Percentiles rank a stretch among this genome's conserved stretches.
Evolutionary conservation across 2,329 filamentous ascomycete species (phyloP).

Genomic region (Cytospora paraplurivora): DNA sequence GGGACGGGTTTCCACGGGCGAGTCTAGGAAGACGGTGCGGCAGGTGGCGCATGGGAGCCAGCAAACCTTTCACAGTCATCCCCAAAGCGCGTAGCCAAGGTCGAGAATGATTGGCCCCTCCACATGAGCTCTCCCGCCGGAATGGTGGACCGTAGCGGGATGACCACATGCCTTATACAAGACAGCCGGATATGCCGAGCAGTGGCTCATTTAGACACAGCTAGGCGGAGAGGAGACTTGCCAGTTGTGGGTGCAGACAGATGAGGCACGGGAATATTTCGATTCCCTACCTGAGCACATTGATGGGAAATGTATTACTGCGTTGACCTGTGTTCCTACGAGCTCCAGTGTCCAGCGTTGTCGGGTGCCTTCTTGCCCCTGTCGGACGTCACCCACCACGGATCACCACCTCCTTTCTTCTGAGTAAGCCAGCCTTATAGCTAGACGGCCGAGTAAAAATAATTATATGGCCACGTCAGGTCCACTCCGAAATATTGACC

Average conservation of each 20-base stretch:
- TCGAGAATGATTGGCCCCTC: conserved; percentile 7
- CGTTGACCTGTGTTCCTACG: neutral
- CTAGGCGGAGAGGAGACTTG: conserved; percentile 5
- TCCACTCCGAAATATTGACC: neutral
- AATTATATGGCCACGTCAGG: neutral
- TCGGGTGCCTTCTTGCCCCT: neutral
- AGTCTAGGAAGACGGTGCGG: conserved; percentile 11
- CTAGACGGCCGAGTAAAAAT: neutral
- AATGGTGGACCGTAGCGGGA: conserved; percentile 2
- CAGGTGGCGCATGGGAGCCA: conserved; percentile 17
- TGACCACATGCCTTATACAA: conserved; percentile 14
- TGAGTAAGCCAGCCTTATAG: neutral
- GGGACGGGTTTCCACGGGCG: conserved; percentile 16
- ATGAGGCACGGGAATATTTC: neutral
- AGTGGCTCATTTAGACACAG: conserved; percentile 27
- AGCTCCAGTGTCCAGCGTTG: neutral
- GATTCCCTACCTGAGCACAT: conserved; percentile 20
- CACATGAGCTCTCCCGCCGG: conserved; percentile 10
- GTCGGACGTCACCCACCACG: neutral
- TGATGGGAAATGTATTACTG: conserved; percentile 23
- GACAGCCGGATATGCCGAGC: conserved; percentile 13
- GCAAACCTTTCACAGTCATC: conserved; percentile 15
- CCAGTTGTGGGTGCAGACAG: conserved; percentile 11
- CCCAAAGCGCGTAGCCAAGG: conserved; percentile 15
- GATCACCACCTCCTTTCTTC: neutral